phyloP scores from a whole-genome alignment of 1,284 basidiomycete genomes.

The Moniliophthora roreri region DNA sequence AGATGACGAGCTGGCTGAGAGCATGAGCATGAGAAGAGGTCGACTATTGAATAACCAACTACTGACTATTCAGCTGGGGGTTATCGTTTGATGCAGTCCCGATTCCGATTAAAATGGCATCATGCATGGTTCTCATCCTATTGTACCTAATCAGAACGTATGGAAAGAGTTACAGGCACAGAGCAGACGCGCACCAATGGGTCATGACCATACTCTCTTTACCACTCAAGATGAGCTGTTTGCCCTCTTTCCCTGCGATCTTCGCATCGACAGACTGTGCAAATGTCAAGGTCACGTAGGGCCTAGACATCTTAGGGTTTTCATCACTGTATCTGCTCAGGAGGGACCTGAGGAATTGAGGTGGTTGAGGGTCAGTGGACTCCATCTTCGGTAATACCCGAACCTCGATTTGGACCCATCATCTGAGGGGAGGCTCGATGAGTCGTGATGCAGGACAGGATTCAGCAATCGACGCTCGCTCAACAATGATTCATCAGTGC shows the following conservation, averaged over 20 bases:
- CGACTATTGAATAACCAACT: background rate
- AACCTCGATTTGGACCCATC: background rate
- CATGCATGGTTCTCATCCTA: conserved; percentile 88
- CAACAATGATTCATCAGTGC: background rate
- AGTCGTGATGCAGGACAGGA: background rate
- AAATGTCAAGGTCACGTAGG: conserved; percentile 85
- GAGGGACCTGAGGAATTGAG: conserved; percentile 10
- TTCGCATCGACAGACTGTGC: conserved; percentile 95
- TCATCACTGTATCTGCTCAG: conserved; percentile 7
- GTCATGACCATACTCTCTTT: conserved; percentile 93
- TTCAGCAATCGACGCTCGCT: background rate
- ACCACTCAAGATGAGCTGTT: conserved; percentile 83
- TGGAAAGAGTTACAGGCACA: background rate
- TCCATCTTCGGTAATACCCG: background rate
- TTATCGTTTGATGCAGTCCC: conserved; percentile 91
- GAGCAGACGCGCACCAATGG: conserved; percentile 65
- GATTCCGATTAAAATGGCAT: conserved; percentile 90
- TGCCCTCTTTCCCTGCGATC: conserved; percentile 77
- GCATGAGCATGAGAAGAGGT: conserved; percentile 6
- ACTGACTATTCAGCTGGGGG: conserved; percentile 88
- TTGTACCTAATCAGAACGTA: background rate
- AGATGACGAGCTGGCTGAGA: conserved; percentile 51
- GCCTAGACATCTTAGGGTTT: conserved; percentile 29
- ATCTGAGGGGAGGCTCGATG: too few relatives aligned
- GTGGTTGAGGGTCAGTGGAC: conserved; percentile 2